Percentiles rank a stretch among this genome's conserved stretches.
Conservation (phyloP, 257 asterid species). For the Scutellaria galericulata region DNA sequence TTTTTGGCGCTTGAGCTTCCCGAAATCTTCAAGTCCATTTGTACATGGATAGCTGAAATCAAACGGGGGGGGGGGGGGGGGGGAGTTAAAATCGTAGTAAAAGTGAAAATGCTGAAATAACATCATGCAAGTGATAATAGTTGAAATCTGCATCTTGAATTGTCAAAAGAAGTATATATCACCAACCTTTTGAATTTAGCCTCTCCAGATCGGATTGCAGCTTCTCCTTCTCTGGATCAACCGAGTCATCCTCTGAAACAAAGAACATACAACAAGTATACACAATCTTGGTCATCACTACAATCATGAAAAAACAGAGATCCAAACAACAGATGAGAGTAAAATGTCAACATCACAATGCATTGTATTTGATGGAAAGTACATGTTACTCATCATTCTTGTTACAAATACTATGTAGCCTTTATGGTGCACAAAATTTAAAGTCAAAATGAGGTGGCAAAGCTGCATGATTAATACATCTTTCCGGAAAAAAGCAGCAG, state of each 20-base stretch:
- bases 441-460: background rate
- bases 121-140: background rate
- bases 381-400: background rate
- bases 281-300: background rate
- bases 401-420: background rate
- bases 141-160: background rate
- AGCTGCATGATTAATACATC: background rate
- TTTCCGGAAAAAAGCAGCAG: conserved; percentile 1
- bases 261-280: conserved; percentile 34
- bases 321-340: background rate
- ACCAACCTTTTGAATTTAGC: conserved; percentile 76
- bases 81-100: background rate
- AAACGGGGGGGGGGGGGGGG: no score
- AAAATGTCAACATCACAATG: background rate
- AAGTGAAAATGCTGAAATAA: conserved; percentile 5
- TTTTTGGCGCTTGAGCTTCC: conserved; percentile 60
- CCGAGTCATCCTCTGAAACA: conserved; percentile 52
- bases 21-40: conserved; percentile 77
- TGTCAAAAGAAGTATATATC: conserved; percentile 3
- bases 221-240: conserved; percentile 56
- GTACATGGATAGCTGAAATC: conserved; percentile 64
- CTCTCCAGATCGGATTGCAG: conserved; percentile 70
- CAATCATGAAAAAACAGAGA: background rate
- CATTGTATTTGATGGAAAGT: background rate
- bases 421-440: background rate